Percentiles rank a stretch among this genome's conserved stretches.
phyloP scores from a whole-genome alignment of 495 filamentous ascomycete genomes.

The Xanthoparmelia taractica region DNA sequence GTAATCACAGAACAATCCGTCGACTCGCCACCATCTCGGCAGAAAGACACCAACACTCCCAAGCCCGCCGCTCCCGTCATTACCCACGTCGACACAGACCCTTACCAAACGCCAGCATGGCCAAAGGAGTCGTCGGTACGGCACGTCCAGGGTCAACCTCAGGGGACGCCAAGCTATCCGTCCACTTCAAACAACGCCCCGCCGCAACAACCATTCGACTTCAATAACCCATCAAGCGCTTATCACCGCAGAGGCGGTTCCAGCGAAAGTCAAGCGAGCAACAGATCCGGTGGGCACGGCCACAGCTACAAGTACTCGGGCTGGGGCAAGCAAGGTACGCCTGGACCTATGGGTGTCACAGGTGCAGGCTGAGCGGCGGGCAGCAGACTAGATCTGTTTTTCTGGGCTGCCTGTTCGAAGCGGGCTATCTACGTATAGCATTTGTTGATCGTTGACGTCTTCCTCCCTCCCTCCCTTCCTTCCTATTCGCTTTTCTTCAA shows the following conservation, averaged over 20 bases:
- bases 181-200: slow-evolving; percentile 27
- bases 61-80: slow-evolving; percentile 43
- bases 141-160: slow-evolving; percentile 58
- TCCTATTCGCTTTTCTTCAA: slow-evolving; percentile 4
- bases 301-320: slow-evolving; percentile 25
- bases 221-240: slow-evolving; percentile 24
- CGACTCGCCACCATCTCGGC: slow-evolving; percentile 42
- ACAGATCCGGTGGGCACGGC: slow-evolving; percentile 20
- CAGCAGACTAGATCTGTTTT: not conserved
- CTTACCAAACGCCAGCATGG: slow-evolving; percentile 57
- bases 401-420: not conserved
- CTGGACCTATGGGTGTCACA: slow-evolving; percentile 22
- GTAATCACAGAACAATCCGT: slow-evolving; percentile 49
- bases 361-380: slow-evolving; percentile 19
- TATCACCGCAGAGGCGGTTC: slow-evolving; percentile 28
- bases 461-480: not conserved
- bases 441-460: not conserved
- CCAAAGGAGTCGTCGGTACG: slow-evolving; percentile 75
- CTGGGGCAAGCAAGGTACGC: slow-evolving; percentile 26
- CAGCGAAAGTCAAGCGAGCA: slow-evolving; percentile 28
- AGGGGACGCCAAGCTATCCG: slow-evolving; percentile 34
- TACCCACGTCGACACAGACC: slow-evolving; percentile 71
- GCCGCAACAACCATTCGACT: slow-evolving; percentile 23
- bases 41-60: slow-evolving; percentile 35
- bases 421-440: not conserved